Evolutionary conservation across 805 yeast species (phyloP).

Genomic region (Yamadazyma olivae): DNA sequence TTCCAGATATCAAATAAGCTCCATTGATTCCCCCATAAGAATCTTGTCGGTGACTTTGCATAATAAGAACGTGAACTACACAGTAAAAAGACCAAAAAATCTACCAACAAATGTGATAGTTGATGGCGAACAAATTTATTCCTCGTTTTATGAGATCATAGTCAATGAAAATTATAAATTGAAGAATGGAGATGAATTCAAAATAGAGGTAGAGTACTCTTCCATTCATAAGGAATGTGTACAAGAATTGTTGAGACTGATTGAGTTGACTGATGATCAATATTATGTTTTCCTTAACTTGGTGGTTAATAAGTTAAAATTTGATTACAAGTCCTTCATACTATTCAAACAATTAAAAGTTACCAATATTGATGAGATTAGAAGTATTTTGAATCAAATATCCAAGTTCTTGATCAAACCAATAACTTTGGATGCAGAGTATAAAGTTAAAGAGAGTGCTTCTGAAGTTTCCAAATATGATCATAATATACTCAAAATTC

Average conservation of each 20-base stretch:
- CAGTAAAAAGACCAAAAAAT: slow-evolving; percentile 16
- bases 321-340: slow-evolving; percentile 8
- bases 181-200: slow-evolving; percentile 32
- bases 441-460: not conserved
- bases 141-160: slow-evolving; percentile 54
- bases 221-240: slow-evolving; percentile 46
- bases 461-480: not conserved
- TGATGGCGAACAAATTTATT: slow-evolving; percentile 68
- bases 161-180: slow-evolving; percentile 18
- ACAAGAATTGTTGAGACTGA: not conserved
- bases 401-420: not conserved
- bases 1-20: slow-evolving; percentile 67
- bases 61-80: slow-evolving; percentile 23
- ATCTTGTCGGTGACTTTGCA: slow-evolving; percentile 42
- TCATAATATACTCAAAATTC: not conserved
- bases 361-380: slow-evolving; percentile 6
- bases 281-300: slow-evolving; percentile 4
- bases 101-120: slow-evolving; percentile 42
- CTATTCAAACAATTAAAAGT: slow-evolving; percentile 5
- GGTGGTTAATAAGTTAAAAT: slow-evolving; percentile 2
- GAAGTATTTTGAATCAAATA: not conserved
- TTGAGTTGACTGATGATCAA: slow-evolving; percentile 2
- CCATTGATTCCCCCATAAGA: slow-evolving; percentile 57
- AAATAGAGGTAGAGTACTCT: slow-evolving; percentile 44
- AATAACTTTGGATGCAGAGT: not conserved